Conservation (phyloP, 179 eudicot genomes). For the Spinacia oleracea region DNA sequence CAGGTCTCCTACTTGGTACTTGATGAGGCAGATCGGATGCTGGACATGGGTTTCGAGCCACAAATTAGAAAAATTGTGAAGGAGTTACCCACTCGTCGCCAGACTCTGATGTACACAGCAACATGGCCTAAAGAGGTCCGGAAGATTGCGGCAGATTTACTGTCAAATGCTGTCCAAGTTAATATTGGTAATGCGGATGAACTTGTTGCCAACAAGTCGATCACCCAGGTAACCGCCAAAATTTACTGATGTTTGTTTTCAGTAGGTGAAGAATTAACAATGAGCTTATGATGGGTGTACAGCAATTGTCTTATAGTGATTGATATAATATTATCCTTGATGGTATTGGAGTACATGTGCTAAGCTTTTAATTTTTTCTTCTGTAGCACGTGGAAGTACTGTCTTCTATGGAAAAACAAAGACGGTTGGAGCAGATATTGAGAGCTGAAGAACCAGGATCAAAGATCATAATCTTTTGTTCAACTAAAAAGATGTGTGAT, state of each 20-base stretch:
- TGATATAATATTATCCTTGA: not conserved
- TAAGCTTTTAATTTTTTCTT: slow-evolving; percentile 20
- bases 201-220: slow-evolving; percentile 97
- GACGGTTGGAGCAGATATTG: slow-evolving; percentile 78
- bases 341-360: not conserved
- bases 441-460: slow-evolving; percentile 93
- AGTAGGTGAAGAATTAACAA: not conserved
- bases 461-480: slow-evolving; percentile 82
- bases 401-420: slow-evolving; percentile 70
- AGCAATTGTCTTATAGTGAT: not conserved
- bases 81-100: slow-evolving; percentile 79
- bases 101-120: slow-evolving; percentile 96
- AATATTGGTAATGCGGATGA: slow-evolving; percentile 94
- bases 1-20: slow-evolving; percentile 93
- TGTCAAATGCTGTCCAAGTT: slow-evolving; percentile 84
- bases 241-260: not conserved
- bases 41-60: slow-evolving; percentile 99
- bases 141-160: slow-evolving; percentile 80
- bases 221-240: slow-evolving; percentile 68
- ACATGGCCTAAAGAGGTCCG: slow-evolving; percentile 99
- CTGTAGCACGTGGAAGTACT: slow-evolving; percentile 72
- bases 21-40: slow-evolving; percentile 99
- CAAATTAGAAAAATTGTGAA: slow-evolving; percentile 96
- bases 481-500: slow-evolving; percentile 98
- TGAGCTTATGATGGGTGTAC: not conserved